These are phyloP conservation scores for Fraxinus sp. DNA, from an alignment of 305 asterid genomes.

Conservation along the genomic window DNA sequence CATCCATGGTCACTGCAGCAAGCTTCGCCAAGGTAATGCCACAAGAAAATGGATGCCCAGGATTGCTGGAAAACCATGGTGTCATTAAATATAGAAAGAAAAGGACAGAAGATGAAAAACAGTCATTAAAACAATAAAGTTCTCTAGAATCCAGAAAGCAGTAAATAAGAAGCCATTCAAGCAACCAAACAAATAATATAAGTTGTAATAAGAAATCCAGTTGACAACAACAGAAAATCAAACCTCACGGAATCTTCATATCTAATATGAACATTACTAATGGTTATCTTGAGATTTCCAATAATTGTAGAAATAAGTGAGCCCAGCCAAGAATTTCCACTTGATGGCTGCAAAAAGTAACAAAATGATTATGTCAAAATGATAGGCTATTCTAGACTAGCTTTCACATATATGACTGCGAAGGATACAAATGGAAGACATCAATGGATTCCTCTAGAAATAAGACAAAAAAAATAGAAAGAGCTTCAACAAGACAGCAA, in stretches of 20 bases:
- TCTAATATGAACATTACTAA: constrained; percentile 92
- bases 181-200: constrained; percentile 8
- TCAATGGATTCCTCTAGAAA: constrained; percentile 16
- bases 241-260: constrained; percentile 94
- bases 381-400: constrained; percentile 20
- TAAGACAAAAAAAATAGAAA: constrained; percentile 19
- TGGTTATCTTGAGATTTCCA: constrained; percentile 94
- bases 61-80: constrained; percentile 58
- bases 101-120: constrained; percentile 15
- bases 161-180: constrained; percentile 17
- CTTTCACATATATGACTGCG: constrained; percentile 1
- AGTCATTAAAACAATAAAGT: constrained; percentile 1
- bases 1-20: constrained; percentile 98
- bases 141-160: constrained; percentile 7
- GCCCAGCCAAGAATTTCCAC: constrained; percentile 97
- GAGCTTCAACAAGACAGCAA: constrained; percentile 9
- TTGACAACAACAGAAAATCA: constrained; percentile 28
- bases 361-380: constrained; percentile 21
- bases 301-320: constrained; percentile 87
- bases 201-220: background rate
- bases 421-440: constrained; percentile 8
- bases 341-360: constrained; percentile 62
- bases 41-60: constrained; percentile 89
- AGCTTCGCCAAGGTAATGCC: constrained; percentile 96
- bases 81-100: constrained; percentile 26